A percentile compares a stretch with the other conserved stretches of the same genome.
phyloP scores from a whole-genome alignment of 257 asterid species.

The Mitragyna speciosa region DNA sequence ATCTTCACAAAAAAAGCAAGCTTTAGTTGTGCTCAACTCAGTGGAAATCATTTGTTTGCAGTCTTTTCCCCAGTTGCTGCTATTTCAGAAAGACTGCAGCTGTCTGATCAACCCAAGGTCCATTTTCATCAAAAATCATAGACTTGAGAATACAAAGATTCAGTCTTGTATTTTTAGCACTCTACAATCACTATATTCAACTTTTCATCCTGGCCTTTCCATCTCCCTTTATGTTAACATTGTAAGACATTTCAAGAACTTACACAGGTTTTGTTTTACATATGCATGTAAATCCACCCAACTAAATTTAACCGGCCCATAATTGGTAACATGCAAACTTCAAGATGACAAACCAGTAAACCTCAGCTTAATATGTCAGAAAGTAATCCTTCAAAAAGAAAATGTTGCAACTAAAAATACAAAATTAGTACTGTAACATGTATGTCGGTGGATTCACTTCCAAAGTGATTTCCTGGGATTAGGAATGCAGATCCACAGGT shows the following conservation, averaged over 20 bases:
- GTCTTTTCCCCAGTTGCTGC: neutral
- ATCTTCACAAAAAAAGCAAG: neutral
- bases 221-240: neutral
- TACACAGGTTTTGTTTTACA: no score
- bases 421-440: neutral
- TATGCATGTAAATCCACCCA: no score
- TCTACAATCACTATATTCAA: neutral
- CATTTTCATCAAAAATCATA: neutral
- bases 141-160: neutral
- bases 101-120: neutral
- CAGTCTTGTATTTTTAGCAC: neutral
- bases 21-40: neutral
- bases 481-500: slow-evolving; percentile 6
- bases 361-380: neutral
- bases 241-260: neutral
- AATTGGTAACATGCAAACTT: neutral
- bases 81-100: neutral
- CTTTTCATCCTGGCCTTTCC: neutral
- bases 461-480: slow-evolving; percentile 15
- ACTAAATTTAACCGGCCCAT: neutral
- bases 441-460: neutral
- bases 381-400: neutral
- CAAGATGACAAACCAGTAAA: neutral
- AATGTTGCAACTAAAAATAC: neutral
- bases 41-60: neutral